These are phyloP conservation scores for Cryphonectria carpinicola DNA, from an alignment of 2,329 filamentous ascomycete genomes.

Conservation along the genomic window DNA sequence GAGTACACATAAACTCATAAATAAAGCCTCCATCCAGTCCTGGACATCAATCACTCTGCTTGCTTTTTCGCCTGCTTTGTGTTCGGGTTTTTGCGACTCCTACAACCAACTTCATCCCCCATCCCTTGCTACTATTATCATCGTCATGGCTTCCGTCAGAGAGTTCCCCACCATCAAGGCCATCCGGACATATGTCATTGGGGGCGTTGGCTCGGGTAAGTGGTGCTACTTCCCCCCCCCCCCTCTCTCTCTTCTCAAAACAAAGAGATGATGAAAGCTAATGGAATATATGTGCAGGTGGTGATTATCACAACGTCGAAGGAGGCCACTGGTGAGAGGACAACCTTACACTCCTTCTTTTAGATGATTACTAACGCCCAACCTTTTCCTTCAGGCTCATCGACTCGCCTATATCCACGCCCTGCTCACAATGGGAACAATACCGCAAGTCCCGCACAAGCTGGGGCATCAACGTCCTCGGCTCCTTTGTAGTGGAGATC, in stretches of 20 bases:
- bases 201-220: slow-evolving; percentile 60
- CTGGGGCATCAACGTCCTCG: slow-evolving; percentile 95
- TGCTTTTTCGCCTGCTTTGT: background rate
- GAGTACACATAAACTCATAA: background rate
- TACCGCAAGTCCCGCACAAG: slow-evolving; percentile 87
- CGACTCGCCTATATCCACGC: slow-evolving; percentile 89
- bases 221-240: slow-evolving; percentile 31
- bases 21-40: background rate
- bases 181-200: slow-evolving; percentile 73
- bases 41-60: background rate
- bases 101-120: background rate
- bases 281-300: slow-evolving; percentile 51
- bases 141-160: slow-evolving; percentile 52
- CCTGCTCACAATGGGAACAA: slow-evolving; percentile 86
- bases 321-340: slow-evolving; percentile 65
- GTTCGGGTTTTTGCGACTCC: background rate
- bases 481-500: slow-evolving; percentile 89
- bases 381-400: slow-evolving; percentile 68
- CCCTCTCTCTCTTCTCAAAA: background rate
- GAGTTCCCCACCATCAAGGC: slow-evolving; percentile 77
- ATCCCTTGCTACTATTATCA: slow-evolving; percentile 13
- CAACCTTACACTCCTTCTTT: background rate
- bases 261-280: background rate
- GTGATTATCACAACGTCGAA: slow-evolving; percentile 92
- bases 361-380: background rate